Evolutionary conservation across 1,284 basidiomycete genomes (phyloP), one percentile per base, ranked within the genome.

Genomic region (Ceratobasidium papillatum): DNA sequence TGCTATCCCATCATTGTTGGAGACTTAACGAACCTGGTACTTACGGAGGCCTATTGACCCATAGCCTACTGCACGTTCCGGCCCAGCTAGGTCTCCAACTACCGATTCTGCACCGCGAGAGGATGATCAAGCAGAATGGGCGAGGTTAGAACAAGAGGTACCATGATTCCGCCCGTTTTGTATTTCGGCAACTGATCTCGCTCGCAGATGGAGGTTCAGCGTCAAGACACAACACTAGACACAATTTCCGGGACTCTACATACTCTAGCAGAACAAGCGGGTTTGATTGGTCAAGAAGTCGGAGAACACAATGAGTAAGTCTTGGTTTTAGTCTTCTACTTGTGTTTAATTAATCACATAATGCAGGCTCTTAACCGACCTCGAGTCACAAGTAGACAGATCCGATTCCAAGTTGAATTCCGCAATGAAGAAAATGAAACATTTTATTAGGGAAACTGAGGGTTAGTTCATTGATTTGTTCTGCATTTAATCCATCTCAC

Each of bases 251-350:
- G 94, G 0, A 95, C 95, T 0, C 81, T 98, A 52, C 88, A 81
- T 72, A 94, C 90, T 0, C 84, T 98, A 14, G 90, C 91, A 0
- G 90, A 93, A 77, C 96, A 98, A 82, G 95, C 95, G 0, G 93
- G 92, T 4, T 83, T 97, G 52, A 97, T 98, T 88, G 95, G 95
- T 0, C 89, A 88, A 66, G 95, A 98, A 81, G 93, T 97, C 58
- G 84, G 81, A 3, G 94, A 96, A 81, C 95, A 97, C 78, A 93
- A 91, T 78, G 93, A 94, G 95, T 96, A 77, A 75, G 90, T 82
- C 12, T 69, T 75, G 27, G 22, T 22, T 30, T 51, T 5, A 51
- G 38, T 1, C 27, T 14, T 32, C 4, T 27, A 41, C 12, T 45
- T 12, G 11, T 17, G 27, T 59, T 64, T 41, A 38, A 27, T 52